Base-by-base conservation (phyloP, 768 basidiomycete genomes). In the Saitozyma podzolica region DNA sequence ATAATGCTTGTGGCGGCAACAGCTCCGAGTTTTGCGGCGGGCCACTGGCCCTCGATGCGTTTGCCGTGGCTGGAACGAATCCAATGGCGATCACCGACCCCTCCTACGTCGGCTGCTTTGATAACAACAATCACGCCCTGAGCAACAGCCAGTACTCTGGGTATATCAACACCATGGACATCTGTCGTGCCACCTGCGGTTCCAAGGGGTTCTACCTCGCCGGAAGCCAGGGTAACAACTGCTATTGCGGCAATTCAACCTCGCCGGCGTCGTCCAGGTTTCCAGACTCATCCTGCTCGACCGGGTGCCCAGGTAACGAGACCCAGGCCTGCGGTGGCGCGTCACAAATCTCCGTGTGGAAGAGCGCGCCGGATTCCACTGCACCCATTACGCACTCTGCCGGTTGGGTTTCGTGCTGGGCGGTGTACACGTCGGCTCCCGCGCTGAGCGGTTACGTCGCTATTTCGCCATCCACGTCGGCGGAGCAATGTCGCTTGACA, bases 251-350 rank as follows among this genome's bases (percentile, higher is more conserved):
- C 29, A 29, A 29, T 5, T 29, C 29, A 5, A 29, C 29, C 2
- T 29, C 29, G 2, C 5, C 29, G 29, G 29, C 29, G 29, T 29
- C 29, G 29, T 29, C 29, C 29, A 29, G 29, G 29, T 29, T 29
- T 5, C 29, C 29, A 29, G 29, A 29, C 29, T 29, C 29, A 5
- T 29, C 29, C 2, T 29, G 29, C 29, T 29, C 29, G 29, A 29
- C 29, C 29, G 5, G 2, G 29, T 73, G 72, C 48, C 39, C 59
- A 8, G 72, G 72, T 37, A 61, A 61, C 47, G 19, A 51, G 16
- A 61, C 11, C 20, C 29, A 43, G 17, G 51, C 40, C 9, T 65
- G 64, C 45, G 64, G 64, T 49, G 64, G 59, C 8, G 10, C 54
- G 9, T 17, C 20, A 3, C 16, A 52, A 4, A 29, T 48, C 47